phyloP scores from a whole-genome alignment of 257 asterid genomes.

The Rhazya stricta region DNA sequence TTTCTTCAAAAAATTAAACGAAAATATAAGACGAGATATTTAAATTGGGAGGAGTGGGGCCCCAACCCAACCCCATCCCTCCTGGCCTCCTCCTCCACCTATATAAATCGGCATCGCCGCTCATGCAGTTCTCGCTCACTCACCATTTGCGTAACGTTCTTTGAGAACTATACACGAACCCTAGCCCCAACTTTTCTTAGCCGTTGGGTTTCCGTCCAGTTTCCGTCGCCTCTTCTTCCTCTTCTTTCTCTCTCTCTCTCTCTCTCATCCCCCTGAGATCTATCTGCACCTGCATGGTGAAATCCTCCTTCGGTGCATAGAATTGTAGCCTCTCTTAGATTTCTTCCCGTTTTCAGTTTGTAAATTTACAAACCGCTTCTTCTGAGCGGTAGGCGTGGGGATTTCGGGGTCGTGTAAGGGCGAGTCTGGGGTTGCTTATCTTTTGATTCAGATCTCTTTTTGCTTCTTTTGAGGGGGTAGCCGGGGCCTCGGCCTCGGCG shows the following conservation, averaged over 20 bases:
- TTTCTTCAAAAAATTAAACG: not conserved
- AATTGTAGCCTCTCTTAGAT: conserved; percentile 19
- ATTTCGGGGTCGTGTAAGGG: conserved; percentile 43
- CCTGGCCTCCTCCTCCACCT: conserved; percentile 25
- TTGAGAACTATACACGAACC: not conserved
- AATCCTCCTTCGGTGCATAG: conserved; percentile 29
- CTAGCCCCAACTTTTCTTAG: conserved; percentile 9
- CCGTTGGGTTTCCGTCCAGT: conserved; percentile 28
- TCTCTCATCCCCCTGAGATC: not conserved
- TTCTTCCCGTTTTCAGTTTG: not conserved
- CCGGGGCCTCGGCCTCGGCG: conserved; percentile 99
- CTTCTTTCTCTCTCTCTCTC: not conserved
- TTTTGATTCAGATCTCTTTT: conserved; percentile 59
- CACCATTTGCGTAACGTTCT: conserved; percentile 29
- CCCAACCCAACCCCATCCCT: conserved; percentile 21
- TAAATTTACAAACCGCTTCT: conserved; percentile 32
- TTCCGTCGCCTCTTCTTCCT: not conserved
- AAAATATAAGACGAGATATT: not conserved
- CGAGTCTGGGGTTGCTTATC: conserved; percentile 42
- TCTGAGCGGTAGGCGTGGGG: conserved; percentile 97
- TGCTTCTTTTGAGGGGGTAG: conserved; percentile 99
- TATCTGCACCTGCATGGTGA: conserved; percentile 58
- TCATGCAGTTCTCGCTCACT: conserved; percentile 79
- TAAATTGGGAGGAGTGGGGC: conserved; percentile 7
- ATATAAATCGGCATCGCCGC: conserved; percentile 43